A percentile compares a stretch with the other conserved stretches of the same genome.
These are phyloP conservation scores for Ophiostoma australiae DNA, from an alignment of 2,329 filamentous ascomycete species.

Conservation along the genomic window DNA sequence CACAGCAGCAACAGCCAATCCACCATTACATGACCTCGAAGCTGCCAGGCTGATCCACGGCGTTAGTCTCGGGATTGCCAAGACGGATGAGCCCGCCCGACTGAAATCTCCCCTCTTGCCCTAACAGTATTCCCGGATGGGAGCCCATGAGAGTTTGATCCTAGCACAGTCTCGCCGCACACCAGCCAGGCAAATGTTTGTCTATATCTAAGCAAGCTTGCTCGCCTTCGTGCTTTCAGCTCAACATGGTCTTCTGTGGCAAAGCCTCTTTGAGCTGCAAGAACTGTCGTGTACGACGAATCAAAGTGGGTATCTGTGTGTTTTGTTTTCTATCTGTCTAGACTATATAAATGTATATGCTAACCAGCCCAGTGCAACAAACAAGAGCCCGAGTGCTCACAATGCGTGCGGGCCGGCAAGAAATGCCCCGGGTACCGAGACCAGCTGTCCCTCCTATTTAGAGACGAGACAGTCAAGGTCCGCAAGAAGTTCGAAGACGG, in stretches of 20 bases:
- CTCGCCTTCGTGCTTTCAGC: neutral
- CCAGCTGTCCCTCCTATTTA: slow-evolving; percentile 60
- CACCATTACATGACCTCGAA: neutral
- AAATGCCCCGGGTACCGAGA: slow-evolving; percentile 61
- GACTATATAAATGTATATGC: neutral
- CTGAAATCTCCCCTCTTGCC: neutral
- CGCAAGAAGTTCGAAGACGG: slow-evolving; percentile 51
- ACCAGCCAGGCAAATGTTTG: slow-evolving; percentile 1
- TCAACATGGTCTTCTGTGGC: slow-evolving; percentile 51
- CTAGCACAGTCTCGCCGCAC: neutral
- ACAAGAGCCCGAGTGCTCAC: slow-evolving; percentile 55
- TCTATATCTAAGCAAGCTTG: neutral
- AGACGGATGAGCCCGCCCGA: neutral
- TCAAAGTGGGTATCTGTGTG: slow-evolving; percentile 44
- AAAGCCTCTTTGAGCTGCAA: slow-evolving; percentile 54
- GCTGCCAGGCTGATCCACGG: neutral
- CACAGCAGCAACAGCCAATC: neutral
- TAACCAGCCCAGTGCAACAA: slow-evolving; percentile 51
- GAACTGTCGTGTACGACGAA: slow-evolving; percentile 49
- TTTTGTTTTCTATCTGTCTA: neutral
- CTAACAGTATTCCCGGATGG: neutral
- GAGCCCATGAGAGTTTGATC: neutral
- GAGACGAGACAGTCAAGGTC: slow-evolving; percentile 60
- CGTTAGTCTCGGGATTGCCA: neutral
- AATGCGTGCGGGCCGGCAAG: slow-evolving; percentile 56